These are phyloP conservation scores for Oryza brachyantha DNA, from an alignment of 176 grass and related monocot species.

Conservation along the genomic window DNA sequence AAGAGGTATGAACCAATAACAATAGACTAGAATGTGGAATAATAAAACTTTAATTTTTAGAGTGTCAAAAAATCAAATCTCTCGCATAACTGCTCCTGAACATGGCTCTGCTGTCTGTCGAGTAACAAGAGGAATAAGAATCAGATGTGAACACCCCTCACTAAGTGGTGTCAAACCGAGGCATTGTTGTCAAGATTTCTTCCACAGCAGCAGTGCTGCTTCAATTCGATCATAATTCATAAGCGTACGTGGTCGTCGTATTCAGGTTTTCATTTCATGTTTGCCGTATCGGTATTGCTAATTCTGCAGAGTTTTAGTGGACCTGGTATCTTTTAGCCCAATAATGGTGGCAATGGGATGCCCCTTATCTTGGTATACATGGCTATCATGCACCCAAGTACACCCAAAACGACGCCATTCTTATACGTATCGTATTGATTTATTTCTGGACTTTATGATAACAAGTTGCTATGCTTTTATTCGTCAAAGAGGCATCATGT, in stretches of 20 bases:
- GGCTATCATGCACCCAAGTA: not conserved
- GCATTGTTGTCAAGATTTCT: not conserved
- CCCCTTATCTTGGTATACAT: not conserved
- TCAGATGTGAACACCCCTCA: not conserved
- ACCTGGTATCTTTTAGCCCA: not conserved
- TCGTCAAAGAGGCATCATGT: not conserved
- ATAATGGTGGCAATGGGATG: not conserved
- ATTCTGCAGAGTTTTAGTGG: conserved; percentile 11
- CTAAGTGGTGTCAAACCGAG: conserved; percentile 1
- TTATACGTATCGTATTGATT: not conserved
- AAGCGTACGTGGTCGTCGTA: not conserved
- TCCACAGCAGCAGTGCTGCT: not conserved
- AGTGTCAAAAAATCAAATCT: too few species aligned
- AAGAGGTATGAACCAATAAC: too few species aligned
- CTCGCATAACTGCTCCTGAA: too few species aligned
- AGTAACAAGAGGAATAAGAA: not conserved
- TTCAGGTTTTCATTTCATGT: conserved; percentile 16
- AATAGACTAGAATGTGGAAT: too few species aligned
- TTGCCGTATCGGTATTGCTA: not conserved
- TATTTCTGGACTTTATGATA: not conserved
- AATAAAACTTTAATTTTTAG: too few species aligned
- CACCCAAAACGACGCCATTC: not conserved
- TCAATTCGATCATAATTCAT: too few species aligned
- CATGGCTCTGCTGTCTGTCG: not conserved
- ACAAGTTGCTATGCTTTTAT: not conserved